Percentiles rank a stretch among this genome's conserved stretches.
phyloP scores from a whole-genome alignment of 176 grass and related monocot genomes.

The Cymbopogon citratus region DNA sequence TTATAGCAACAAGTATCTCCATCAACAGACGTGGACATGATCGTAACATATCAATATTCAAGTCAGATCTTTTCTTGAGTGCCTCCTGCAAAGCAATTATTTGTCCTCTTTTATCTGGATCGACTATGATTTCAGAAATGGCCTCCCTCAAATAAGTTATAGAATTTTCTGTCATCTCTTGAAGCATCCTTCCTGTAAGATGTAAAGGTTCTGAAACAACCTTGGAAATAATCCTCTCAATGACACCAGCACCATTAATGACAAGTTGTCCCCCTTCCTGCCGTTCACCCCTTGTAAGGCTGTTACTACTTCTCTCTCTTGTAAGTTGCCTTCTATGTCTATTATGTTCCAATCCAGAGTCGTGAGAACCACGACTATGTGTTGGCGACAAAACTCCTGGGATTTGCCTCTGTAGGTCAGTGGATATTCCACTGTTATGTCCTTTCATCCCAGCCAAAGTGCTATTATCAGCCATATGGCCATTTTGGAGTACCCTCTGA shows the following conservation, averaged over 20 bases:
- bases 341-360: conserved; percentile 46
- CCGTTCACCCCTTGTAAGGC: conserved; percentile 52
- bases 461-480: conserved; percentile 38
- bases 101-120: conserved; percentile 60
- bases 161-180: conserved; percentile 89
- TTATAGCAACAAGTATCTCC: conserved; percentile 85
- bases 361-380: conserved; percentile 40
- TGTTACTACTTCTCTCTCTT: conserved; percentile 53
- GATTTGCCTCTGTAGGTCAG: conserved; percentile 8
- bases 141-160: conserved; percentile 78
- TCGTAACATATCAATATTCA: conserved; percentile 52
- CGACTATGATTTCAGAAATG: conserved; percentile 76
- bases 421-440: conserved; percentile 35
- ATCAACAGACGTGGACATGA: conserved; percentile 61
- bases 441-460: conserved; percentile 33
- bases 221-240: conserved; percentile 79
- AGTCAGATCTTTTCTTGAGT: conserved; percentile 65
- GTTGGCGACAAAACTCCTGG: conserved; percentile 24
- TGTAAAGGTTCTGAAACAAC: conserved; percentile 81
- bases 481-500: conserved; percentile 54
- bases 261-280: conserved; percentile 53
- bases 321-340: conserved; percentile 61
- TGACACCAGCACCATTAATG: conserved; percentile 63
- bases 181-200: conserved; percentile 85
- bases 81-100: conserved; percentile 59